Base-by-base conservation (phyloP, 257 asterid species). In the Datura wrightii region DNA sequence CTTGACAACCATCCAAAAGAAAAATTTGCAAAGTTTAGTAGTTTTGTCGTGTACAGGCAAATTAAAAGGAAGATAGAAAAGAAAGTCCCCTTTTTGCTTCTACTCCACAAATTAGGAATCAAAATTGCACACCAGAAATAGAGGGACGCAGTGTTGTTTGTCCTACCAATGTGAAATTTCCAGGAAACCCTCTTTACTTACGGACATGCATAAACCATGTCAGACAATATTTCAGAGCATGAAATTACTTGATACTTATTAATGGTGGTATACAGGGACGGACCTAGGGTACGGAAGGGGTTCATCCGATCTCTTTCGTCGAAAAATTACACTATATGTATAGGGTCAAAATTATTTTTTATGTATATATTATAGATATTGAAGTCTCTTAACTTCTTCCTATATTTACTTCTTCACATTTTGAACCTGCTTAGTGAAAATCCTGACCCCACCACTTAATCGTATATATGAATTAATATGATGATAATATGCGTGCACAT, bases 121-220 rank as follows among this genome's bases (percentile, higher is more conserved):
- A 52, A 52, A 52, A 13, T 10, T 34, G n/a, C 71, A 31, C 31
- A 34, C 42, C 70, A 10, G 70, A 74, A 76, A 50, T 34, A 78
- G 65, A 78, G 34, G 82, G 63, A 78, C 15, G 82, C 65, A 78
- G 63, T 53, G 65, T 78, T 34, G 48, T 52, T 34, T 78, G 82
- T 78, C 50, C 14, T 52, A 34, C 8, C 10, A 78, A 34, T 24
- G 65, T 52, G 82, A 78, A 78, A 36, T 52, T 78, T 78, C 82
- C 65, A 34, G 31, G 82, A 78, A 78, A 78, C 82, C 48, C 31
- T 52, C 82, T 50, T 48, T 24, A 50, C 48, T 14, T 78, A 52
- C 65, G 82, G 46, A 50, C 2, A 3, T 11, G 15, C 39, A 52
- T 52, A 76, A 76, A 14, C 62, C 48, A 78, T 78, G 82, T 18